A percentile compares a stretch with the other conserved stretches of the same genome.
phyloP scores from a whole-genome alignment of 2,329 filamentous ascomycete species.

The Xylariaceae sp. region DNA sequence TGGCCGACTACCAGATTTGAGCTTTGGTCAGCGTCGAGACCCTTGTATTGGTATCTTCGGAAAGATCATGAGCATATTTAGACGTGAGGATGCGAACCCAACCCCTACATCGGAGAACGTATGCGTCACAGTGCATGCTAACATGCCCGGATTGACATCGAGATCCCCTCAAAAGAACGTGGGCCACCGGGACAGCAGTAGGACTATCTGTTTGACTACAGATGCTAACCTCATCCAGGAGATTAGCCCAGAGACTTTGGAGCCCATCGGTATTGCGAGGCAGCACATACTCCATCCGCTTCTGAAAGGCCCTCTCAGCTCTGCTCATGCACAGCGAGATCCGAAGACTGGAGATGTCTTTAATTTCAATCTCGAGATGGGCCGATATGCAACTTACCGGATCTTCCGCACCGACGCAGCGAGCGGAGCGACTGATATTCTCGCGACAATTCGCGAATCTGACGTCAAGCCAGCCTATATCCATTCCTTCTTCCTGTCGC shows the following conservation, averaged over 20 bases:
- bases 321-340: conserved; percentile 75
- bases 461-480: conserved; percentile 70
- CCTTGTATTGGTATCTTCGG: conserved; percentile 76
- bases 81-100: conserved; percentile 33
- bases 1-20: conserved; percentile 62
- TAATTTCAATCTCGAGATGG: conserved; percentile 80
- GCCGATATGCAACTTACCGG: conserved; percentile 64
- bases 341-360: conserved; percentile 75
- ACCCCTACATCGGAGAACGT: conserved; percentile 58
- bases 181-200: conserved; percentile 49
- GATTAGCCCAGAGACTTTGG: conserved; percentile 72
- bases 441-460: conserved; percentile 66
- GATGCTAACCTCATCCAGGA: conserved; percentile 64
- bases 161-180: conserved; percentile 20
- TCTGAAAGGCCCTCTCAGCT: conserved; percentile 70
- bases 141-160: conserved; percentile 63
- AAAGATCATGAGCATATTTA: conserved; percentile 71
- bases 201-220: conserved; percentile 59
- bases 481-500: conserved; percentile 80
- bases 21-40: conserved; percentile 75
- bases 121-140: conserved; percentile 68
- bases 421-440: conserved; percentile 70
- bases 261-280: conserved; percentile 68
- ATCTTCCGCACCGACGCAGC: conserved; percentile 69
- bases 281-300: conserved; percentile 70